phyloP scores from a whole-genome alignment of 306 rosid species.

The Quercus cerris region DNA sequence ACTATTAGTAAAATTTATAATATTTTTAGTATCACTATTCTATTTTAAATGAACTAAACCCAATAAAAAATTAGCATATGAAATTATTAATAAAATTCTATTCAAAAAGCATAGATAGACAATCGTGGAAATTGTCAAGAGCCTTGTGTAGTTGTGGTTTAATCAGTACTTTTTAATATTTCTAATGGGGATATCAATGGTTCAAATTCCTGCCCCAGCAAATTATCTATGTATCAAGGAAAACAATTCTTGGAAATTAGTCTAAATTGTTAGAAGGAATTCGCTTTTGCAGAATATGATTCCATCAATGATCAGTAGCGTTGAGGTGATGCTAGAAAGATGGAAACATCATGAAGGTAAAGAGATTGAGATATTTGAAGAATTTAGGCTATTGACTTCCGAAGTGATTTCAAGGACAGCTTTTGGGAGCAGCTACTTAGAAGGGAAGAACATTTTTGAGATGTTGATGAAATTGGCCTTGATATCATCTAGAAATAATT shows the following conservation, averaged over 20 bases:
- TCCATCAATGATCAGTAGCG: constrained; percentile 16
- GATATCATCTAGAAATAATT: neutral
- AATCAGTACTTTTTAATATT: too few relatives aligned
- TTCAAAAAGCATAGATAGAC: too few relatives aligned
- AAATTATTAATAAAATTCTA: too few relatives aligned
- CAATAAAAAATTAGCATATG: neutral
- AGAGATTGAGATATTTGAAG: constrained; percentile 29
- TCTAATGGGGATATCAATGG: too few relatives aligned
- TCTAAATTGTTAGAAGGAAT: neutral
- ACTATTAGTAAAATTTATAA: too few relatives aligned
- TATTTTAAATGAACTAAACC: too few relatives aligned
- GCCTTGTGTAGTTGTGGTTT: too few relatives aligned
- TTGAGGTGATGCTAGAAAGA: constrained; percentile 19
- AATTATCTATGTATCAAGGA: too few relatives aligned
- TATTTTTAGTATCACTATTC: too few relatives aligned
- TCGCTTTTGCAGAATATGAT: constrained; percentile 1
- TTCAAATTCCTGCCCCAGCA: too few relatives aligned
- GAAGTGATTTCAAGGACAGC: constrained; percentile 26
- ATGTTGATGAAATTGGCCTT: constrained; percentile 1
- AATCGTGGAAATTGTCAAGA: neutral
- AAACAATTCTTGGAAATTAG: neutral
- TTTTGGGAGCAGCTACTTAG: constrained; percentile 28
- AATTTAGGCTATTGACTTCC: constrained; percentile 23
- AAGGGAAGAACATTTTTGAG: constrained; percentile 25
- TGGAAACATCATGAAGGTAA: constrained; percentile 21